Evolutionary conservation across 2,329 filamentous ascomycete species (phyloP).

Genomic region (Fusarium metavorans): DNA sequence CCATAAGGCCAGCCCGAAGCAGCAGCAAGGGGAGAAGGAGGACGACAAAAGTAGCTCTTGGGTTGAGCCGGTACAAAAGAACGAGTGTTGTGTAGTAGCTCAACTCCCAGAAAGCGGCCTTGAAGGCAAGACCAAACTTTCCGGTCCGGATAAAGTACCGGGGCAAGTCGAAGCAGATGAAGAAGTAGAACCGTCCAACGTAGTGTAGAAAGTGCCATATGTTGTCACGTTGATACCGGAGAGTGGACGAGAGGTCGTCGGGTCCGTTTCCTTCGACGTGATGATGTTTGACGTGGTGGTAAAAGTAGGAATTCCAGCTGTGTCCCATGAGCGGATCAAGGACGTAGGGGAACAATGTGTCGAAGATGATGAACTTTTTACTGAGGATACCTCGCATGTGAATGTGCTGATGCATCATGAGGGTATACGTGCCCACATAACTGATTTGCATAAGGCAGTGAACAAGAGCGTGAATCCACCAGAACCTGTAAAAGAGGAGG

Average conservation of each 20-base stretch:
- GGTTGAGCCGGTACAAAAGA: slow-evolving; percentile 62
- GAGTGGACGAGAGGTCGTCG: slow-evolving; percentile 78
- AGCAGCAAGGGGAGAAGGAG: slow-evolving; percentile 74
- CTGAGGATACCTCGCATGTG: slow-evolving; percentile 77
- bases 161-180: slow-evolving; percentile 81
- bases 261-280: slow-evolving; percentile 85
- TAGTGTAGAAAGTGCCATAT: slow-evolving; percentile 75
- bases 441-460: slow-evolving; percentile 75
- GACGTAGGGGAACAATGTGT: slow-evolving; percentile 77
- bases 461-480: slow-evolving; percentile 73
- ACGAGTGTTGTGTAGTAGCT: slow-evolving; percentile 65
- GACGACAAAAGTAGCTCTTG: slow-evolving; percentile 70
- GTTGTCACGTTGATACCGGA: slow-evolving; percentile 80
- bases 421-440: slow-evolving; percentile 80
- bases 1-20: slow-evolving; percentile 80
- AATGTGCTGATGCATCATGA: slow-evolving; percentile 88
- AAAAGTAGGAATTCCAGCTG: slow-evolving; percentile 86
- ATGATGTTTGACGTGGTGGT: slow-evolving; percentile 87
- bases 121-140: slow-evolving; percentile 65
- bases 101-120: slow-evolving; percentile 71
- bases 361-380: slow-evolving; percentile 66
- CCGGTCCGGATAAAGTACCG: slow-evolving; percentile 76
- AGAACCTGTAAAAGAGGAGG: slow-evolving; percentile 73
- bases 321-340: slow-evolving; percentile 82
- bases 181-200: slow-evolving; percentile 76